Conservation (phyloP, 768 basidiomycete species). For the Boletus eberwhitei region DNA sequence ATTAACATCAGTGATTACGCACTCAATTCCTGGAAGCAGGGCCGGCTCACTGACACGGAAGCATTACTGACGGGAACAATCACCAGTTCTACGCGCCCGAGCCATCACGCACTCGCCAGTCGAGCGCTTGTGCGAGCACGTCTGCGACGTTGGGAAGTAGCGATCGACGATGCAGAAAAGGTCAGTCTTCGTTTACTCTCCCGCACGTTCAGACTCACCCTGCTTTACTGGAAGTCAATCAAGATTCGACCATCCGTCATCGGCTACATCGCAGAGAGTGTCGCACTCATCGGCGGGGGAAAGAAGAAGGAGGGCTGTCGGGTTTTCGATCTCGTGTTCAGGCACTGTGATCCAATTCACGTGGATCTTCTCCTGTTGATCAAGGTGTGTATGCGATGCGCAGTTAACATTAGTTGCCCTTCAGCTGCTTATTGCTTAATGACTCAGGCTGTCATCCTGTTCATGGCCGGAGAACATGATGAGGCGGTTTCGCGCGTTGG, state of each 20-base stretch:
- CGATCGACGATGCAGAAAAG: background rate
- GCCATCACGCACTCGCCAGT: background rate
- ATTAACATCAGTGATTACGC: background rate
- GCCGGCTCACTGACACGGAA: background rate
- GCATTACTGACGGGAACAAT: background rate
- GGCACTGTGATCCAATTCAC: background rate
- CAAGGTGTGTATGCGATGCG: background rate
- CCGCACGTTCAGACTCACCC: background rate
- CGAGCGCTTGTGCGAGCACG: background rate
- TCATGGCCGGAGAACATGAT: background rate
- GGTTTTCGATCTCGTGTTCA: slow-evolving; percentile 3
- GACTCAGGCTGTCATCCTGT: background rate
- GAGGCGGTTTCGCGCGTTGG: background rate
- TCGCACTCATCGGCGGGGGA: background rate
- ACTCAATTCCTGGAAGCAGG: background rate
- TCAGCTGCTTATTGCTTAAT: too few relatives aligned
- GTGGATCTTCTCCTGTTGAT: background rate
- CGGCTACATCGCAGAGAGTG: slow-evolving; percentile 1
- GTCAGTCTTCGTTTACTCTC: background rate
- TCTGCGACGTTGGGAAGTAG: background rate
- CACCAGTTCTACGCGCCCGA: background rate
- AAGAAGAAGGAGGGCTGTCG: background rate
- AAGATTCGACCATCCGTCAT: background rate
- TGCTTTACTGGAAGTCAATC: background rate
- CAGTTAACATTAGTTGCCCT: too few relatives aligned